These are phyloP conservation scores for Coemansia sp. DNA, from an alignment of 192 early-diverging fungal species.

Conservation along the genomic window DNA sequence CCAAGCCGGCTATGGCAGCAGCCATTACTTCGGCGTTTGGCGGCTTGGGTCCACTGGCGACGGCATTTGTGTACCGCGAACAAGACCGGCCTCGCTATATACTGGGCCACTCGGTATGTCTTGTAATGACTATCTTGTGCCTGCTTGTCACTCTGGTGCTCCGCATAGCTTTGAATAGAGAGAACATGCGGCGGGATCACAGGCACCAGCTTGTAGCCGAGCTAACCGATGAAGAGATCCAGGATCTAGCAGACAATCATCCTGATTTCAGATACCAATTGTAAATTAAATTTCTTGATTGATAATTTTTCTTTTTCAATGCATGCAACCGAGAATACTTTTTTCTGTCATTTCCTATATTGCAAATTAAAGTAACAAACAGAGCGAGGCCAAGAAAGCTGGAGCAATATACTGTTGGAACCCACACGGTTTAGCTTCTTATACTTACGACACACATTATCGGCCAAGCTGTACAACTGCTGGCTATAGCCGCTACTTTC, in stretches of 20 bases:
- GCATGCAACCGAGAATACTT: too few species aligned
- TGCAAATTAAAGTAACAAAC: too few species aligned
- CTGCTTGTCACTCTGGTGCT: conserved; percentile 19
- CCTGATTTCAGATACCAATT: conserved; percentile 47
- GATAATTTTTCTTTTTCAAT: too few species aligned
- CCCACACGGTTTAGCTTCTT: too few species aligned
- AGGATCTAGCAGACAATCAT: conserved; percentile 45
- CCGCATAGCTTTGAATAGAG: conserved; percentile 11
- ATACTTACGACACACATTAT: background rate
- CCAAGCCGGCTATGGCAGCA: conserved; percentile 50
- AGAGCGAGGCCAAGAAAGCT: too few species aligned
- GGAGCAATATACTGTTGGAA: too few species aligned
- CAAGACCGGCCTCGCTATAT: conserved; percentile 28
- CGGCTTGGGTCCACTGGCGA: conserved; percentile 42
- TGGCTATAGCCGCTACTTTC: too few species aligned
- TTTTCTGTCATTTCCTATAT: too few species aligned
- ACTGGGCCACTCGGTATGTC: conserved; percentile 43
- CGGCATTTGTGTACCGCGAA: conserved; percentile 50
- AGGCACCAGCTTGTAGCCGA: conserved; percentile 12
- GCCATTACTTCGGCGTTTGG: conserved; percentile 38
- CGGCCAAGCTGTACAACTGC: background rate
- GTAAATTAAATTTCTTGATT: conserved; percentile 2
- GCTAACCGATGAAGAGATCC: conserved; percentile 22
- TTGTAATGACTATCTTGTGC: conserved; percentile 28
- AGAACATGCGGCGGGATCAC: conserved; percentile 35